Evolutionary conservation across 106 monocot species (phyloP).

Genomic region (Cymbidium sinense): DNA sequence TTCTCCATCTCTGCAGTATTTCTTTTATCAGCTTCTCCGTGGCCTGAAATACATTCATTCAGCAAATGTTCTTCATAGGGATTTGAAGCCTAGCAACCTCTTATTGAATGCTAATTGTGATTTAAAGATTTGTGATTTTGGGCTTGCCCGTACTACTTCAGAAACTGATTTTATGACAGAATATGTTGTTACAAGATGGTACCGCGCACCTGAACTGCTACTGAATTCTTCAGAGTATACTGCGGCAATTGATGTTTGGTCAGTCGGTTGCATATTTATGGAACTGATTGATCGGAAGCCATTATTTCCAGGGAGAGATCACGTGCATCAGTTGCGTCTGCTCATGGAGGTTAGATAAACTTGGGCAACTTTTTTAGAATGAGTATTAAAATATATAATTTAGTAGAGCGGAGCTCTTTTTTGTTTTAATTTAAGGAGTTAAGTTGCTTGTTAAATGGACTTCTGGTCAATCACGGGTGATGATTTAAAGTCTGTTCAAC

Average conservation of each 20-base stretch:
- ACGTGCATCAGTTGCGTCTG: constrained; percentile 89
- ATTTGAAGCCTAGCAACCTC: constrained; percentile 97
- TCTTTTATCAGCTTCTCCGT: constrained; percentile 94
- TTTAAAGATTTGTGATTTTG: constrained; percentile 96
- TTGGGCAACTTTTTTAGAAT: background rate
- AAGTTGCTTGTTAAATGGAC: background rate
- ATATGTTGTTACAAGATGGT: constrained; percentile 98
- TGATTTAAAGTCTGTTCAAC: too few species aligned
- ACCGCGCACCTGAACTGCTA: constrained; percentile 84
- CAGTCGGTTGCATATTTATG: constrained; percentile 98
- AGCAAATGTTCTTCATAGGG: constrained; percentile 96
- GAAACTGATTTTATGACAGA: constrained; percentile 99
- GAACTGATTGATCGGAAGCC: constrained; percentile 91
- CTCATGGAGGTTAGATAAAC: constrained; percentile 68
- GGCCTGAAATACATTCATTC: constrained; percentile 98
- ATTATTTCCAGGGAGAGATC: constrained; percentile 94
- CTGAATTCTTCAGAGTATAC: constrained; percentile 95
- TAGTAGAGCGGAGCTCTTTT: background rate
- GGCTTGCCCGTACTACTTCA: constrained; percentile 87
- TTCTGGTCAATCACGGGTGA: background rate
- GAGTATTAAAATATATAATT: background rate
- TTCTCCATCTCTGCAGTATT: constrained; percentile 55
- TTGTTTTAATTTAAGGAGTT: background rate
- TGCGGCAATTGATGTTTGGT: constrained; percentile 97
- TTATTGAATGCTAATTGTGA: constrained; percentile 96